Percentiles rank a stretch among this genome's conserved stretches.
phyloP scores from a whole-genome alignment of 768 basidiomycete genomes.

The Cystobasidium tubakii region DNA sequence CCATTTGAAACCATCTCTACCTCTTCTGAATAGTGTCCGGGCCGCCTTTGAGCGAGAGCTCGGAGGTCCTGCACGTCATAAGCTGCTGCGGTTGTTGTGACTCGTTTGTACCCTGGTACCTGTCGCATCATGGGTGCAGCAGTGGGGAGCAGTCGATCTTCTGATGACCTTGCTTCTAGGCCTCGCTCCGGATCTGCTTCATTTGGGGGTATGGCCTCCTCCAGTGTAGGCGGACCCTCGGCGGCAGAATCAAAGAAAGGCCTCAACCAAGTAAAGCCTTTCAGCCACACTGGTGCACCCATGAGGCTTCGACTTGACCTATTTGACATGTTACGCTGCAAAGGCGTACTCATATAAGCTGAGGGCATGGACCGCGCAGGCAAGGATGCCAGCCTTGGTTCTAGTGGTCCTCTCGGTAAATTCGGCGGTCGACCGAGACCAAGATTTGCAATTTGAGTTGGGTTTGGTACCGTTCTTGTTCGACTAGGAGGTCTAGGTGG shows the following conservation, averaged over 20 bases:
- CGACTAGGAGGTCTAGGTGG: constrained; percentile 23
- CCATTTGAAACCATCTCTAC: neutral
- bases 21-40: neutral
- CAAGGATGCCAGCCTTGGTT: neutral
- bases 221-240: neutral
- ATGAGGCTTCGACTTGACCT: neutral
- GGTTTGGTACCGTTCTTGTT: constrained; percentile 4
- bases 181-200: neutral
- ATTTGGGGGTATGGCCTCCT: too few relatives aligned
- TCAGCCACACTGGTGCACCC: constrained; percentile 17
- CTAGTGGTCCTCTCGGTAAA: neutral
- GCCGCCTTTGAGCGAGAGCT: neutral
- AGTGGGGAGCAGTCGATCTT: constrained; percentile 4
- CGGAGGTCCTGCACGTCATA: constrained; percentile 13
- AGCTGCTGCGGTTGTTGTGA: constrained; percentile 30
- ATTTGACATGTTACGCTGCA: neutral
- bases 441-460: neutral
- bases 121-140: constrained; percentile 3
- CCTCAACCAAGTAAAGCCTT: constrained; percentile 11
- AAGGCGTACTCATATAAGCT: neutral
- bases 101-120: neutral
- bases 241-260: neutral
- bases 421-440: constrained; percentile 13
- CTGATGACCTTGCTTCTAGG: neutral
- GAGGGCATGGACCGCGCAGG: neutral